Base-by-base conservation (phyloP, 2,329 filamentous ascomycete genomes). In the Atkinsonella hypoxylon region DNA sequence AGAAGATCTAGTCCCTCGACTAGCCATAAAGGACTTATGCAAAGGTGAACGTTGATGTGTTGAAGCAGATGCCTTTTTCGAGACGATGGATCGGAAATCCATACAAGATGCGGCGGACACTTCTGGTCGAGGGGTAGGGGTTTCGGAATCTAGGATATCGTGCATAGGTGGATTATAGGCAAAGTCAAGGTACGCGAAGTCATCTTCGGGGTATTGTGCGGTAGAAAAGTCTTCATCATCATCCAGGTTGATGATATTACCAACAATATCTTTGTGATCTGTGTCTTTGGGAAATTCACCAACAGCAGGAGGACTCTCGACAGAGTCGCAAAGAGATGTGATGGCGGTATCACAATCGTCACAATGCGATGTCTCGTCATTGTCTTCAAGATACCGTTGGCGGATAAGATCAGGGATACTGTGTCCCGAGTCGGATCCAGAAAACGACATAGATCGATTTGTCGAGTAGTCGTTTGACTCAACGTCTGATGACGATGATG, bases 401-500 rank as follows among this genome's bases (percentile, higher is more conserved):
- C 65, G 60, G 22, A 56, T 51, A 40, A 65, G 57, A 39, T 61
- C 63, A 20, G 67, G 53, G 30, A 60, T 55, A 50, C 72, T 67
- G 18, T 58, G 61, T 26, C 70, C 72, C 2, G 70, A 67, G 54
- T 77, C 76, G 0, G 70, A 74, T 47, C 72, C 74, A 1, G 75
- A 78, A 56, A 76, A 77, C 2, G 76, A 79, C 49, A 75, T 64
- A 13, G 71, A 72, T 49, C 75, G 70, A 46, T 61, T 66, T 61
- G 58, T 69, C 50, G 58, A 62, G 51, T 55, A 68, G 53, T 48
- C 64, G 54, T 56, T 60, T 15, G 59, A 62, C n/a, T 63, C 61
- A 26, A 59, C 54, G 31, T 68, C 67, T 15, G 59, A 62, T 5
- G 67, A 65, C 3, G 45, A 45, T 42, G 68, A 70, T 5, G 67